Evolutionary conservation across 1,284 basidiomycete species (phyloP).

Genomic region (Meripilus lineatus): DNA sequence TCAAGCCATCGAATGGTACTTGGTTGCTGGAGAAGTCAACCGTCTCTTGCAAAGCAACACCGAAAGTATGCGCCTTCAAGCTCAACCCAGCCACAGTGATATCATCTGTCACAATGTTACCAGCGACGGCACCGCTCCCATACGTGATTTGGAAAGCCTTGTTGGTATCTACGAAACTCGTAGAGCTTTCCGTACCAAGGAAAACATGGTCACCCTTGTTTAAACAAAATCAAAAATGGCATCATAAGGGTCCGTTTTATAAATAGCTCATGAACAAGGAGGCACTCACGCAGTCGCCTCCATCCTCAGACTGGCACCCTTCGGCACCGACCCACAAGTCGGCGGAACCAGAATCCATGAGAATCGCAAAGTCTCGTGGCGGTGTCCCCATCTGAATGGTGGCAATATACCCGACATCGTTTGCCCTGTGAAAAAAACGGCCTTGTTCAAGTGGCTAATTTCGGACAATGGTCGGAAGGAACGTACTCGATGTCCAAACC

Average conservation of each 20-base stretch:
- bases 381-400: constrained; percentile 77
- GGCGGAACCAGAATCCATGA: constrained; percentile 85
- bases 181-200: constrained; percentile 63
- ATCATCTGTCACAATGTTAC: constrained; percentile 64
- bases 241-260: too few species aligned
- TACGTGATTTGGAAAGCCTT: constrained; percentile 69
- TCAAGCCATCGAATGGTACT: constrained; percentile 73
- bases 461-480: background rate
- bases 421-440: constrained; percentile 22
- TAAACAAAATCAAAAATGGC: background rate
- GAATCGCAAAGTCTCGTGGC: constrained; percentile 63
- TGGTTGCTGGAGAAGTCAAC: constrained; percentile 52
- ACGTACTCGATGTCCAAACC: constrained; percentile 69
- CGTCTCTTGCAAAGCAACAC: constrained; percentile 62
- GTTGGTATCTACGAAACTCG: constrained; percentile 55
- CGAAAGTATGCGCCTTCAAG: constrained; percentile 65
- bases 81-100: constrained; percentile 63
- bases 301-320: constrained; percentile 42
- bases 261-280: too few species aligned
- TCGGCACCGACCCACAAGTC: constrained; percentile 79
- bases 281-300: constrained; percentile 49
- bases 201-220: constrained; percentile 55
- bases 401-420: constrained; percentile 62
- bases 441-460: constrained; percentile 3
- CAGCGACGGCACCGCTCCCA: constrained; percentile 69